Evolutionary conservation across 2,329 filamentous ascomycete genomes (phyloP), one percentile per base, ranked within the genome.

Genomic region (Xylariaceae sp.): DNA sequence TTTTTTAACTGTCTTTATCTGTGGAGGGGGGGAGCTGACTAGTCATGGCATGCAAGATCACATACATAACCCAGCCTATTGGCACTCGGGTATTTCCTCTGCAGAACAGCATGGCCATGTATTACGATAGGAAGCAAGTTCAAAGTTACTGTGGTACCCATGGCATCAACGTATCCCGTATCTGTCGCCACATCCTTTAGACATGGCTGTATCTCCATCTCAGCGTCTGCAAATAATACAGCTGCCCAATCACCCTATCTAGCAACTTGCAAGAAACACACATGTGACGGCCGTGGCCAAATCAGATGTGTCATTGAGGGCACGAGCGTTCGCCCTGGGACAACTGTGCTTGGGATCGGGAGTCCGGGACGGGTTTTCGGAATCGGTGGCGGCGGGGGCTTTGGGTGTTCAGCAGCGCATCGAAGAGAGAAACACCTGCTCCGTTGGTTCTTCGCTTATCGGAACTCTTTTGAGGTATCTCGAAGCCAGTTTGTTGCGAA

Each of bases 11-110:
- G 19, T 43, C 30, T 39, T 43, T 50, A 41, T 46, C 39, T 56
- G 37, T 58, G 50, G 47, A 37, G 35, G 51, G 47, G 46, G 30
- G 47, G 19, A 19, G 19, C 19, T 19, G 19, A 19, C 19, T 39
- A 34, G 43, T 40, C 48, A 42, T 31, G 27, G 27, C 39, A 52
- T 50, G 57, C 48, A 54, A 47, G 46, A 44, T 52, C 42, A 52
- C 51, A 46, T 50, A 40, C 41, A 51, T 53, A 27, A 35, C 44
- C 37, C 41, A 50, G 34, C 56, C 47, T 54, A 42, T 54, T 39
- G 34, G 54, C 40, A 45, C 44, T 56, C 40, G 41, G 45, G 30
- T 29, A 47, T 40, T 37, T 19, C 3, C 29, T 45, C 43, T 31
- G 27, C 31, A 52, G 42, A 52, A 39, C 41, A 48, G 11, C 31